Evolutionary conservation across 2,329 filamentous ascomycete genomes (phyloP), one percentile per base, ranked within the genome.

Genomic region (Coleophoma eucalyptorum): DNA sequence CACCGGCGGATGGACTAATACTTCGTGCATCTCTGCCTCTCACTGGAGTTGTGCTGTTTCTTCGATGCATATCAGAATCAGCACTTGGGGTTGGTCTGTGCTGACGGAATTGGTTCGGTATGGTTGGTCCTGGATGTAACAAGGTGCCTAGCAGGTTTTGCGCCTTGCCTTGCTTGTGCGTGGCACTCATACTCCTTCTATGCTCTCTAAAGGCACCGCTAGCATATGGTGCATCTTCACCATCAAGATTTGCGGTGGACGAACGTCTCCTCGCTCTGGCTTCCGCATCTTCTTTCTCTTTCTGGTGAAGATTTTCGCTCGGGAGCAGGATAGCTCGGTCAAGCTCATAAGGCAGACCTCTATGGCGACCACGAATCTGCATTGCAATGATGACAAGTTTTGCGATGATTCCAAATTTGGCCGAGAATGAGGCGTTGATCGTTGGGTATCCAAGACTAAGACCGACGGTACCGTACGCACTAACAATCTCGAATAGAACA

Each of bases 401-500:
- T 12, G 59, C 60, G n/a, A 68, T 57, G 19, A 85, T 78, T 12
- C 78, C 82, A 67, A 99, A 97, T 59, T 97, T 83, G 0, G 81
- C 86, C 32, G 83, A 91, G 57, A 99, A 90, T 0, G 89, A 91
- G 0, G 90, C 80, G 67, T 96, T 88, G 66, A 84, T 77, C 18
- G 71, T 74, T 0, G 87, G 77, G 55, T 93, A 96, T 5, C 94
- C 94, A 15, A 99, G 78, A 46, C 87, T 93, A 51, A 99, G 73
- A 1, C 94, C 94, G 21, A 99, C 94, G 1, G 94, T 99, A 55
- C 94, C 95, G 63, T 96, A 96, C 1, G 91, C 91, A 50, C 88
- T 93, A 54, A 96, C 84, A 43, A 95, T 83, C 66, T 96, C 91
- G 62, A 96, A 96, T 3, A 96, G 76, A 5, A 85, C 74, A 6